These are phyloP conservation scores for Spathaspora passalidarum DNA, from an alignment of 805 yeast genomes.

Conservation along the genomic window DNA sequence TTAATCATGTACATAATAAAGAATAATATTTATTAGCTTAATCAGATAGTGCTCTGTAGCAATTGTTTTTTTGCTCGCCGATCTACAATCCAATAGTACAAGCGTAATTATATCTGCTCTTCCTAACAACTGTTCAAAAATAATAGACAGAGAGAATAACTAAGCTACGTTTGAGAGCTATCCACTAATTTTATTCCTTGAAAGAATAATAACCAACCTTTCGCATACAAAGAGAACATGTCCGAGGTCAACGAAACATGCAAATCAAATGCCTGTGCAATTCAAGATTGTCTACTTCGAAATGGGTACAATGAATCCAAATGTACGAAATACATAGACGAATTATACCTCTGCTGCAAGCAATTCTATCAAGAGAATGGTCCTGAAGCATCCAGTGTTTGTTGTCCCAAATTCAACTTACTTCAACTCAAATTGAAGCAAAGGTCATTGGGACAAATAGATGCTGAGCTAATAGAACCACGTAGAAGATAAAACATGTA, in stretches of 20 bases:
- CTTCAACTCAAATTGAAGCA: slow-evolving; percentile 65
- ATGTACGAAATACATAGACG: slow-evolving; percentile 68
- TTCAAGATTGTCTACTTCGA: slow-evolving; percentile 70
- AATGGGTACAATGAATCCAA: slow-evolving; percentile 68
- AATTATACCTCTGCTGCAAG: slow-evolving; percentile 72
- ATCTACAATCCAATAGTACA: too few species aligned
- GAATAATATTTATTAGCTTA: too few species aligned
- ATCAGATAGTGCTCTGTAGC: too few species aligned
- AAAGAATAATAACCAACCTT: too few species aligned
- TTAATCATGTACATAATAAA: too few species aligned
- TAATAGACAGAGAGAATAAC: too few species aligned
- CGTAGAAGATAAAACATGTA: slow-evolving; percentile 6
- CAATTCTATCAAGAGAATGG: slow-evolving; percentile 62
- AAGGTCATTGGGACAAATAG: slow-evolving; percentile 52
- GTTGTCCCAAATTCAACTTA: slow-evolving; percentile 74
- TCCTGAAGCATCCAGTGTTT: slow-evolving; percentile 55
- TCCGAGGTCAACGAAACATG: slow-evolving; percentile 43
- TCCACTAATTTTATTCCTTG: too few species aligned
- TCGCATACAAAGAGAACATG: slow-evolving; percentile 1
- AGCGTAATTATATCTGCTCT: too few species aligned
- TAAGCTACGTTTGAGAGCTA: too few species aligned
- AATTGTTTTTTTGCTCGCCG: too few species aligned
- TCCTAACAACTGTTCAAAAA: too few species aligned
- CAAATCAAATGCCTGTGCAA: slow-evolving; percentile 77
- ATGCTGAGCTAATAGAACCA: slow-evolving; percentile 48